A percentile compares a stretch with the other conserved stretches of the same genome.
Evolutionary conservation across 352 stramenopile genomes (phyloP).

Genomic region (Salisapilia sapeloensis): DNA sequence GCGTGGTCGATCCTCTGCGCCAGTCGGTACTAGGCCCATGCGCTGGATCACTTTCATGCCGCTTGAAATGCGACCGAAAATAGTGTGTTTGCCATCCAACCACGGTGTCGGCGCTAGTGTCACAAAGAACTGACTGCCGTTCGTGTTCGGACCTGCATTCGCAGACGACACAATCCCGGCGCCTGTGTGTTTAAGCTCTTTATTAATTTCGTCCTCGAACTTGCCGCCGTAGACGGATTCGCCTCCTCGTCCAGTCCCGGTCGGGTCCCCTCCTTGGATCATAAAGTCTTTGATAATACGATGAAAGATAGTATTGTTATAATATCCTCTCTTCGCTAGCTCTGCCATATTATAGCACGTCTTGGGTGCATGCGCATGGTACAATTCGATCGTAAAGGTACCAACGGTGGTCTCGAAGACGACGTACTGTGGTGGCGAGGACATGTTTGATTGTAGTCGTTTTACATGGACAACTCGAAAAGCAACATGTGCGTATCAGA

Average conservation of each 20-base stretch:
- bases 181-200: constrained; percentile 87
- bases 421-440: constrained; percentile 47
- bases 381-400: constrained; percentile 87
- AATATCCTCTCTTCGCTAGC: constrained; percentile 85
- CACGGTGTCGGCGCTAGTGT: constrained; percentile 86
- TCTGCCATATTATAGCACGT: constrained; percentile 89
- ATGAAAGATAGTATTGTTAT: constrained; percentile 94
- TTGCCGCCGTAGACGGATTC: constrained; percentile 87
- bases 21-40: constrained; percentile 81
- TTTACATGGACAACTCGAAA: too few species aligned
- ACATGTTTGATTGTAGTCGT: too few species aligned
- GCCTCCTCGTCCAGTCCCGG: constrained; percentile 83
- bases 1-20: constrained; percentile 72
- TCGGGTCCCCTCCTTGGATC: constrained; percentile 92
- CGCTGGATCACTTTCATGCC: constrained; percentile 90
- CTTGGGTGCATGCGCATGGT: constrained; percentile 84
- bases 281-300: constrained; percentile 94
- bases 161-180: constrained; percentile 82
- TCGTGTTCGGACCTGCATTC: constrained; percentile 84
- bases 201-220: constrained; percentile 90
- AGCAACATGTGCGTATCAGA: too few species aligned
- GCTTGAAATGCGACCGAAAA: constrained; percentile 84
- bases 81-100: constrained; percentile 90
- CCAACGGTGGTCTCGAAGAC: constrained; percentile 78
- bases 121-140: constrained; percentile 91